Conservation (phyloP, 2,329 filamentous ascomycete genomes). For the Nemania serpens region DNA sequence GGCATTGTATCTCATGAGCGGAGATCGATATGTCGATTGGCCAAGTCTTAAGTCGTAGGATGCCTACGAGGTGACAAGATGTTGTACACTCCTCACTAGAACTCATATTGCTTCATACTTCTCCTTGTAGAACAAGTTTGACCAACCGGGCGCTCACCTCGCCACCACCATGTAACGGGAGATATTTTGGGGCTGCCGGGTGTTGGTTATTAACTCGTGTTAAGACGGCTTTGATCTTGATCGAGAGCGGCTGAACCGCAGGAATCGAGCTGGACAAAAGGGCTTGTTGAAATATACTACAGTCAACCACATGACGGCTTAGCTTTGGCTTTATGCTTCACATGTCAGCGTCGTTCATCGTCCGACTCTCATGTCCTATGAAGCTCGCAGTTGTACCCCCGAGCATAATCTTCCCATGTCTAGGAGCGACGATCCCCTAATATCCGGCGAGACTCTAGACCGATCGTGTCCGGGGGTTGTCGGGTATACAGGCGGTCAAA, state of each 20-base stretch:
- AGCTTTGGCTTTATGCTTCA: background rate
- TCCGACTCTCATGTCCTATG: background rate
- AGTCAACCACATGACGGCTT: background rate
- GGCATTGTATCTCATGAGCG: background rate
- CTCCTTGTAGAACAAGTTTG: background rate
- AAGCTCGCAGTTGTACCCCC: background rate
- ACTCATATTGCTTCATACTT: background rate
- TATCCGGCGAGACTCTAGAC: background rate
- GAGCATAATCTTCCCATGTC: background rate
- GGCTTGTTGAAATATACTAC: no score
- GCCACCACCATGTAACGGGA: background rate
- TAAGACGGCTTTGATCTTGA: background rate
- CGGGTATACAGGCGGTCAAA: no score
- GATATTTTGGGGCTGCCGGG: background rate
- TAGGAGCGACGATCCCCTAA: background rate
- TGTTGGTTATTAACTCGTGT: background rate
- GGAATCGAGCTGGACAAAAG: background rate
- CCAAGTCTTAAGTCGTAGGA: background rate
- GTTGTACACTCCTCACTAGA: background rate
- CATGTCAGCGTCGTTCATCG: background rate
- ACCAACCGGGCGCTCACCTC: background rate
- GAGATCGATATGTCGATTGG: background rate
- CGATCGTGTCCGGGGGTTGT: background rate
- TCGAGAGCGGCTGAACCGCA: background rate
- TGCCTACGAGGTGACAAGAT: background rate